Evolutionary conservation across 2,329 filamentous ascomycete species (phyloP).

Genomic region (Botrytis fabae): DNA sequence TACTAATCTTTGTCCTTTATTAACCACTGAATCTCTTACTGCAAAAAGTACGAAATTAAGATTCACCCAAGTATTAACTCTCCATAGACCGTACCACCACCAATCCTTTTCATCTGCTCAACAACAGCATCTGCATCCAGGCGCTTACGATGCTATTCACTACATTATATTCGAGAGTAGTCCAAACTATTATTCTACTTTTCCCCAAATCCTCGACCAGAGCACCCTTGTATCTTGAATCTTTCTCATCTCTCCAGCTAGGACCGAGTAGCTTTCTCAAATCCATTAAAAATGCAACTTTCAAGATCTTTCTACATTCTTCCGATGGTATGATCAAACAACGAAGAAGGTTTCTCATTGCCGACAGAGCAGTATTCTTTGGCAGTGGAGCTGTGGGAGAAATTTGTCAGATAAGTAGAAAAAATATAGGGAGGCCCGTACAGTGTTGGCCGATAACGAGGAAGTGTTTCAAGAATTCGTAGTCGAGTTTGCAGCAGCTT

Average conservation of each 20-base stretch:
- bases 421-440: not conserved
- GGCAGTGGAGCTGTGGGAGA: not conserved
- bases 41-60: not conserved
- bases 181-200: not conserved
- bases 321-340: not conserved
- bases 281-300: not conserved
- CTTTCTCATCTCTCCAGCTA: not conserved
- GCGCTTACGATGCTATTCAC: not conserved
- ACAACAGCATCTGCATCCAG: not conserved
- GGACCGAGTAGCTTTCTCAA: not conserved
- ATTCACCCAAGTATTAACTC: not conserved
- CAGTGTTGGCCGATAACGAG: not conserved
- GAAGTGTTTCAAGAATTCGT: not conserved
- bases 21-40: not conserved
- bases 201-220: not conserved
- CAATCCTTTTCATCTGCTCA: not conserved
- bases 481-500: slow-evolving; percentile 1
- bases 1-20: not conserved
- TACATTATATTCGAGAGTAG: not conserved
- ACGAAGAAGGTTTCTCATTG: slow-evolving; percentile 10
- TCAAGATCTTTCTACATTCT: no score
- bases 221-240: not conserved
- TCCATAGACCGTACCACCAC: not conserved
- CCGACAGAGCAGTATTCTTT: slow-evolving; percentile 15
- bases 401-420: not conserved